Percentiles rank a stretch among this genome's conserved stretches.
phyloP scores from a whole-genome alignment of 345 rosid genomes.

The Abelmoschus esculentus region DNA sequence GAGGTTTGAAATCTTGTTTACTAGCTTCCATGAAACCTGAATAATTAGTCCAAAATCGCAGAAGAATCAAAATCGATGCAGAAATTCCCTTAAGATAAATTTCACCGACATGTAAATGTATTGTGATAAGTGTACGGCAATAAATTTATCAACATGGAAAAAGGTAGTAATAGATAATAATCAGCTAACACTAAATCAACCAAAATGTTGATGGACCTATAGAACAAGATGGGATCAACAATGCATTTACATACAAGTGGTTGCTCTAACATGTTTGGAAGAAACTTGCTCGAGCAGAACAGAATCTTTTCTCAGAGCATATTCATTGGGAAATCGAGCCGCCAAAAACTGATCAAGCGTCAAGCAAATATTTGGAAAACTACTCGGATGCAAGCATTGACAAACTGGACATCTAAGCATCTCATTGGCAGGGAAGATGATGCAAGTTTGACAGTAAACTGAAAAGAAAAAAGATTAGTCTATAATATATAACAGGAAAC shows the following conservation, averaged over 20 bases:
- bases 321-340: slow-evolving; percentile 48
- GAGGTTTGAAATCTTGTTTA: slow-evolving; percentile 12
- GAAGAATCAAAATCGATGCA: not conserved
- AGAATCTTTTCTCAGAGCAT: slow-evolving; percentile 39
- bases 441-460: slow-evolving; percentile 71
- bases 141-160: not conserved
- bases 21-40: slow-evolving; percentile 31
- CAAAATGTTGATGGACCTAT: not conserved
- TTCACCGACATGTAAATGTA: not conserved
- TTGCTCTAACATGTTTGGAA: slow-evolving; percentile 22
- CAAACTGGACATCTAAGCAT: slow-evolving; percentile 57
- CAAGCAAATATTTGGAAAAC: slow-evolving; percentile 61
- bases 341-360: slow-evolving; percentile 51
- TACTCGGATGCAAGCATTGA: slow-evolving; percentile 45
- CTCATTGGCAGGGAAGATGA: slow-evolving; percentile 27
- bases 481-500: not conserved
- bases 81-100: not conserved
- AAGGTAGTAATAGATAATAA: not conserved
- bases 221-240: not conserved
- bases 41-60: not conserved
- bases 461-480: slow-evolving; percentile 7
- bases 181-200: not conserved
- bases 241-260: slow-evolving; percentile 19
- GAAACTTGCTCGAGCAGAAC: slow-evolving; percentile 21
- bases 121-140: not conserved